Percentiles rank a stretch among this genome's conserved stretches.
Evolutionary conservation across 2,329 filamentous ascomycete species (phyloP).

Genomic region (Xylariales sp.): DNA sequence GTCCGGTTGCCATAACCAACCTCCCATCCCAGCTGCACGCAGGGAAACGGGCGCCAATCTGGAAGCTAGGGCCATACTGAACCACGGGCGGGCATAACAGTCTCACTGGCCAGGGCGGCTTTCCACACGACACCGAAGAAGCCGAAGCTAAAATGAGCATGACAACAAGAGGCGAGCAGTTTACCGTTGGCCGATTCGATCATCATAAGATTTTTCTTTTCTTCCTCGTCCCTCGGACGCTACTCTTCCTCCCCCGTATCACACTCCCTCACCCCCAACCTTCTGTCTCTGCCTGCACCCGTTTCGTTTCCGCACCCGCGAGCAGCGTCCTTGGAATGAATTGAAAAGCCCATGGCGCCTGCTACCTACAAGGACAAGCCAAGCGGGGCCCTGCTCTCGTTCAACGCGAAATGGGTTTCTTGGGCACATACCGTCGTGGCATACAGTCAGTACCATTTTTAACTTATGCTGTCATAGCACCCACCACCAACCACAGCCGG

Average conservation of each 20-base stretch:
- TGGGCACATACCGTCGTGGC: constrained; percentile 81
- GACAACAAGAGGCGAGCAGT: too few species aligned
- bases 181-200: background rate
- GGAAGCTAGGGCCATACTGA: too few species aligned
- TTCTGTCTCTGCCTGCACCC: too few species aligned
- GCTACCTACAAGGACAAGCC: constrained; percentile 61
- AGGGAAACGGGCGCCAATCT: too few species aligned
- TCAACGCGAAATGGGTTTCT: constrained; percentile 88
- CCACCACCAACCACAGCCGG: constrained; percentile 3
- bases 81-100: too few species aligned
- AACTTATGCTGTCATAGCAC: too few species aligned
- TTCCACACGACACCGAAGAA: constrained; percentile 7
- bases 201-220: background rate
- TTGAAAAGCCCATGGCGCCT: constrained; percentile 29
- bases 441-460: constrained; percentile 65
- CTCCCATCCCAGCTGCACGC: too few species aligned
- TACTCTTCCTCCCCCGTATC: background rate
- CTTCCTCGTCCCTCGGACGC: background rate
- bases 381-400: constrained; percentile 52
- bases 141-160: constrained; percentile 7
- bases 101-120: too few species aligned
- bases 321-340: background rate
- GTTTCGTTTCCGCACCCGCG: background rate
- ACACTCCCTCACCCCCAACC: background rate
- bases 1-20: too few species aligned